Percentiles rank a stretch among this genome's conserved stretches.
Conservation (phyloP, 768 basidiomycete species). For the Mycena olivaceomarginata region DNA sequence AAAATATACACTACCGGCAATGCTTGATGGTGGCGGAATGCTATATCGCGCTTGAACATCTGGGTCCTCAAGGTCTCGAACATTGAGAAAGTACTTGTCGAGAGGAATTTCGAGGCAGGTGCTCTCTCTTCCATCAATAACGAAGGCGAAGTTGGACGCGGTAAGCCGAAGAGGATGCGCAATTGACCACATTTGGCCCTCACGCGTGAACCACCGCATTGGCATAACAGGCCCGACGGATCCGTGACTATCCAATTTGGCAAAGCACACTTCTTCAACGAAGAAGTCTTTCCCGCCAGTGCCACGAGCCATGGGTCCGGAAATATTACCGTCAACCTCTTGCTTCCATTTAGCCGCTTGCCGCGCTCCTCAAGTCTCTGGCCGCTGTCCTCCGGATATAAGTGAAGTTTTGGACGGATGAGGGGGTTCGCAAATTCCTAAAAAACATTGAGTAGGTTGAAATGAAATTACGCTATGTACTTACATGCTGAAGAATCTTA, state of each 20-base stretch:
- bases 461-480: no score
- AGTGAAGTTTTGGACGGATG: no score
- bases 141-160: not conserved
- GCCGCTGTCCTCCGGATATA: not conserved
- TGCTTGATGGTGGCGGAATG: slow-evolving; percentile 6
- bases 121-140: slow-evolving; percentile 2
- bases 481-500: no score
- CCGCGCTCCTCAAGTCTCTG: not conserved
- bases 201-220: not conserved
- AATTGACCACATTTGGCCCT: not conserved
- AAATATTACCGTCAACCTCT: not conserved
- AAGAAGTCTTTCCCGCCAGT: slow-evolving; percentile 1
- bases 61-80: not conserved
- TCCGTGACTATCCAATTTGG: not conserved
- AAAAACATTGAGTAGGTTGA: no score
- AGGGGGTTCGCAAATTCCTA: no score
- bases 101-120: slow-evolving; percentile 8
- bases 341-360: slow-evolving; percentile 7
- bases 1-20: not conserved
- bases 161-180: not conserved
- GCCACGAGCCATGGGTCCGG: not conserved
- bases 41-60: not conserved
- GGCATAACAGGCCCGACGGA: not conserved
- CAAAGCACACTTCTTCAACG: slow-evolving; percentile 1
- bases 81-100: slow-evolving; percentile 5